These are phyloP conservation scores for Rhodocollybia butyracea DNA, from an alignment of 768 basidiomycete genomes.

Conservation along the genomic window DNA sequence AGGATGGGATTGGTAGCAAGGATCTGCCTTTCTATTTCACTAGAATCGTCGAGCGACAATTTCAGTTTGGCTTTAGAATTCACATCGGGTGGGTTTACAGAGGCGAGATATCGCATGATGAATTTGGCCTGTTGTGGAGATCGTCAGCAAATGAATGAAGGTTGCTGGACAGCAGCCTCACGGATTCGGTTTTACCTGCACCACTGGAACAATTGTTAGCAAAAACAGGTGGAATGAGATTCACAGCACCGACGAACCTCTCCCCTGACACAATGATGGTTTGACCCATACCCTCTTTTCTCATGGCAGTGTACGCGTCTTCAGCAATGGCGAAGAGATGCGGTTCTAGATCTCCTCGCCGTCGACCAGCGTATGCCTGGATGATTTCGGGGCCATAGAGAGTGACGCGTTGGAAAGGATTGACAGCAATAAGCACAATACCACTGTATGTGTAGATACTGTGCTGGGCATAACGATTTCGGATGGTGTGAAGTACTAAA, in stretches of 20 bases:
- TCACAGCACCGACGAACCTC: conserved; percentile 51
- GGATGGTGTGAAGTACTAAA: conserved; percentile 92
- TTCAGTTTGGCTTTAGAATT: conserved; percentile 64
- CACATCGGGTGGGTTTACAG: conserved; percentile 79
- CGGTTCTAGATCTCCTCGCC: conserved; percentile 93
- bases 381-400: conserved; percentile 97
- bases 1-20: conserved; percentile 99
- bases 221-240: conserved; percentile 9
- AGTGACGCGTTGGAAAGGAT: conserved; percentile 96
- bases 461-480: conserved; percentile 94
- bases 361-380: conserved; percentile 90
- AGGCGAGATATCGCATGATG: conserved; percentile 98
- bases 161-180: conserved; percentile 30
- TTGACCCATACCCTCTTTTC: conserved; percentile 89
- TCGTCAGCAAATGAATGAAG: not conserved
- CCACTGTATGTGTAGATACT: conserved; percentile 99
- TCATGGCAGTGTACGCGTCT: conserved; percentile 98
- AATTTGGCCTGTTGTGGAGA: conserved; percentile 80
- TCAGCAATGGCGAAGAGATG: conserved; percentile 99
- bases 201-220: conserved; percentile 54
- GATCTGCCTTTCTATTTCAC: conserved; percentile 96
- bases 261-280: conserved; percentile 99
- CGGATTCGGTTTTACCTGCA: conserved; percentile 98
- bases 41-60: conserved; percentile 77
- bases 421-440: conserved; percentile 97